These are phyloP conservation scores for Aphanomyces stellatus DNA, from an alignment of 352 stramenopile species.

Conservation along the genomic window DNA sequence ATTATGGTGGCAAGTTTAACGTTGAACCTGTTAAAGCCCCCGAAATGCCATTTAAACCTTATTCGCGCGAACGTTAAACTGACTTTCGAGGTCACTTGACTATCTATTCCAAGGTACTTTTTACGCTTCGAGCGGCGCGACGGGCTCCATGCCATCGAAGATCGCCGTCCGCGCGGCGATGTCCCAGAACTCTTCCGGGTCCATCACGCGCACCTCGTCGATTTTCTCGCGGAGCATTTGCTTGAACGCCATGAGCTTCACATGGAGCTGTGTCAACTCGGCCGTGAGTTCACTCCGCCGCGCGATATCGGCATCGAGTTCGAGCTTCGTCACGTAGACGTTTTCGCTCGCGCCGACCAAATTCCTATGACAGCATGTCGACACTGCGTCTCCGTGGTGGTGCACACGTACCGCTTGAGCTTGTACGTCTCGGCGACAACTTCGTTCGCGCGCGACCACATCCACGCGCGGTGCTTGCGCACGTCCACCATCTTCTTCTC, in stretches of 20 bases:
- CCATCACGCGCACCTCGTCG: conserved; percentile 6
- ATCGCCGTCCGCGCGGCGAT: neutral
- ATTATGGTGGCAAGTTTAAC: no score
- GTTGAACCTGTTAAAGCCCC: no score
- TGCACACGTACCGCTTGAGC: conserved; percentile 6
- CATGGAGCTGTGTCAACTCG: neutral
- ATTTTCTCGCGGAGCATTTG: conserved; percentile 10
- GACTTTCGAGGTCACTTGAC: no score
- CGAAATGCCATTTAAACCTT: no score
- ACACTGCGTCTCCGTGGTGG: no score
- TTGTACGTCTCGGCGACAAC: conserved; percentile 10
- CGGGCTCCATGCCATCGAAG: neutral
- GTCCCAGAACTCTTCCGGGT: conserved; percentile 13
- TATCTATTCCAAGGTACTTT: neutral
- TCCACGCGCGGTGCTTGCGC: neutral
- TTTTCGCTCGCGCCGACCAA: conserved; percentile 18
- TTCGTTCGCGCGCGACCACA: conserved; percentile 15
- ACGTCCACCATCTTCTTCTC: conserved; percentile 20
- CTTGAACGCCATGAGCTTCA: conserved; percentile 15
- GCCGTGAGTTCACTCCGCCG: neutral
- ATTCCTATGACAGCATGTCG: neutral
- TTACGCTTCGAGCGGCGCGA: no score
- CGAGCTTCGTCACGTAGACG: conserved; percentile 17
- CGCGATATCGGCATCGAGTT: neutral
- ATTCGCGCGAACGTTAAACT: neutral